Base-by-base conservation (phyloP, 768 basidiomycete species). In the Austroboletus festivus region DNA sequence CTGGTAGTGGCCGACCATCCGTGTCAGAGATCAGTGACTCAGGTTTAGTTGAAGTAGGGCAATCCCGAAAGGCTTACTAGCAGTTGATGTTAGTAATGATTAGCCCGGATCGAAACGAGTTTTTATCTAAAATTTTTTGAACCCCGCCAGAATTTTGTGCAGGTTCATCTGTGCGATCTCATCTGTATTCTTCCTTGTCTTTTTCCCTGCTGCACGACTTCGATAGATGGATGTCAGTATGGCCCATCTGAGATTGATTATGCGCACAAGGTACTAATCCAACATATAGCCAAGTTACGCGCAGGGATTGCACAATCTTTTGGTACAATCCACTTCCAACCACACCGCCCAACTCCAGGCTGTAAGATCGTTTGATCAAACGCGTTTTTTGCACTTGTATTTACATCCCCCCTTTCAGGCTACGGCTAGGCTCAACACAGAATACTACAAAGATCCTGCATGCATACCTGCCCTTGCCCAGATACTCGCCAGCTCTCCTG, bases 391-490 rank as follows among this genome's bases (percentile, higher is more conserved):
- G 3, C 33, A 31, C 18, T 35, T 42, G 33, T 13, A 52, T 49
- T 56, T 18, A 61, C 38, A 42, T 37, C 23, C 18, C 26, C 50
- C 21, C 52, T 34, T 21, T 18, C 53, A 97, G 93, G 93, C 95
- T 6, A 99, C 96, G 13, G 80, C 89, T 5, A 82, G 85, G 57
- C 78, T 99, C 47, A 96, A 95, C 70, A 83, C 84, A 58, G 86
- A 94, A 44, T 98, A 82, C 72, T 98, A 94, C 81, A 93, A 90
- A 72, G 83, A 85, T 62, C 80, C 94, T 7, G 73, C 76, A 73
- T 96, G 93, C 65, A 94, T 99, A 54, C 81, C 93, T 40, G 92
- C 90, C 33, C 82, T 99, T 30, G 88, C 89, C 46, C 84, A 82
- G 61, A 89, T 97, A 63, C 77, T 93, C 42, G 86, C 88, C 31